These are phyloP conservation scores for Hypomontagnella monticulosa DNA, from an alignment of 495 filamentous ascomycete genomes.

Conservation along the genomic window DNA sequence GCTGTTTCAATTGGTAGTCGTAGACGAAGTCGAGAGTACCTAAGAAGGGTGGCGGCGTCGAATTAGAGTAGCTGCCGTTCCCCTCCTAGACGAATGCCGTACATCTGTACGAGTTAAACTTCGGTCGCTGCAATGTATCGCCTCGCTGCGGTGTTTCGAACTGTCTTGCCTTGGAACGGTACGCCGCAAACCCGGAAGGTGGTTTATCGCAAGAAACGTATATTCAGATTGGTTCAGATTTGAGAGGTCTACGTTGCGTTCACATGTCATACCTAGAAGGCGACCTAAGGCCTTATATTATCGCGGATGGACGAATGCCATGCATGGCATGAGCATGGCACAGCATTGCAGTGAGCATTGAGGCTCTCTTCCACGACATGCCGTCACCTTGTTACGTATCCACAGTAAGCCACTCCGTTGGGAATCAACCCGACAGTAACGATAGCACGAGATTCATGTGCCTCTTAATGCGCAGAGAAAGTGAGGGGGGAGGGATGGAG, in stretches of 20 bases:
- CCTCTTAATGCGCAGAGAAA: constrained; percentile 14
- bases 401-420: constrained; percentile 43
- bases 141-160: constrained; percentile 12
- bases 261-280: constrained; percentile 20
- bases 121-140: constrained; percentile 2
- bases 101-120: neutral
- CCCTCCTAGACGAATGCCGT: neutral
- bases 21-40: constrained; percentile 1
- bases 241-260: constrained; percentile 9
- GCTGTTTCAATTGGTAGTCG: constrained; percentile 4
- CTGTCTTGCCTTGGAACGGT: constrained; percentile 21
- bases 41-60: neutral
- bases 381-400: constrained; percentile 44
- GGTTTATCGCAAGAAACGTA: constrained; percentile 2
- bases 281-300: constrained; percentile 16
- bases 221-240: constrained; percentile 1
- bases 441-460: constrained; percentile 49
- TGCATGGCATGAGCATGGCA: constrained; percentile 45
- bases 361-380: constrained; percentile 49
- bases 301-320: constrained; percentile 38
- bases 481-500: constrained; percentile 13
- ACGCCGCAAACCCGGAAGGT: constrained; percentile 6
- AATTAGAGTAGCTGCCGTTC: neutral
- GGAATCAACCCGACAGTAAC: constrained; percentile 45
- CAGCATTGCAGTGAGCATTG: constrained; percentile 47